Base-by-base conservation (phyloP, 1,139 yeast genomes). In the Diutina scorzettiae region DNA sequence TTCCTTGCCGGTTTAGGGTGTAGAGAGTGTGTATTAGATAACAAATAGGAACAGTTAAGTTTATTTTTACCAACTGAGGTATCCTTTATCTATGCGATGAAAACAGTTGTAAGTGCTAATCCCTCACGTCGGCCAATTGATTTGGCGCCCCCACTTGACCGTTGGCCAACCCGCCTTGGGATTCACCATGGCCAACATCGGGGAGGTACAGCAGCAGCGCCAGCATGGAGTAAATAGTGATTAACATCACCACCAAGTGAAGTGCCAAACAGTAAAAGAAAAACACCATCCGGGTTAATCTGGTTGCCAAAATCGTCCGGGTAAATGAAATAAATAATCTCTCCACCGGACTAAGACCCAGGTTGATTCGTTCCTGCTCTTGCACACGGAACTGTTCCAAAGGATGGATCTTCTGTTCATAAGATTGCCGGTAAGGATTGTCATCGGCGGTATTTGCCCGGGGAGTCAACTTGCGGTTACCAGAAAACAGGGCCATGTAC, bases 371-470 rank as follows among this genome's bases (percentile, higher is more conserved):
- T 51, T 81, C 89, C 41, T 81, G 76, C 57, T 87, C 96, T 47
- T 76, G 65, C 41, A 80, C 73, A 52, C 94, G 73, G 61, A 89
- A 85, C 53, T 79, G 85, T 51, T 84, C 93, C 50, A 84, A 76
- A 23, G 95, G 95, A 52, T 86, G 89, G 42, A 85, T 63, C 43
- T 78, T 82, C 42, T 78, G 81, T 53, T 87, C 96, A 60, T 87
- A 89, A 40, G 64, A 72, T 34, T 71, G 66, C 42, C 73, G 74
- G 54, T 80, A 78, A 33, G 73, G 69, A 47, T 66, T 71, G 43
- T 78, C 77, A 40, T 9, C 49, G 42, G n/a, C n/a, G n/a, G 27
- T 44, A 44, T 61, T 63, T 24, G 64, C 53, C 46, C 56, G 62
- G 7, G 72, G 70, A 25, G 58, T 14, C 30, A 27, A 27, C n/a